A percentile compares a stretch with the other conserved stretches of the same genome.
phyloP scores from a whole-genome alignment of 805 yeast species.

The Starmerella apicola region DNA sequence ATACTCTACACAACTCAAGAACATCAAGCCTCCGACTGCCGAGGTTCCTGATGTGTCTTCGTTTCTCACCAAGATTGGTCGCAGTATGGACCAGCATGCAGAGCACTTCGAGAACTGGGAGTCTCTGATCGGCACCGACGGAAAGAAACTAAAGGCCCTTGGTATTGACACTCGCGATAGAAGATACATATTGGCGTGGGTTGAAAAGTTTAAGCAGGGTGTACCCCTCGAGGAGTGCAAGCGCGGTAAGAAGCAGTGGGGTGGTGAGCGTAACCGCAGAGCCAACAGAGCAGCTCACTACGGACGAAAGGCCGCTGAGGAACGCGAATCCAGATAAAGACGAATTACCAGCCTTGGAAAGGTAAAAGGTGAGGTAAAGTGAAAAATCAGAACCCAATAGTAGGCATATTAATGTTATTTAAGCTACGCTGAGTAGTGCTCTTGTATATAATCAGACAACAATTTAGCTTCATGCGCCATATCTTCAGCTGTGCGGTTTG shows the following conservation, averaged over 20 bases:
- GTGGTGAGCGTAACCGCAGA: slow-evolving; percentile 75
- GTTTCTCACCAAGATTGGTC: slow-evolving; percentile 69
- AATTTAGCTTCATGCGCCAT: slow-evolving; percentile 63
- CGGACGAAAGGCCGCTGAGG: slow-evolving; percentile 26
- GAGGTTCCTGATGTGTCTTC: slow-evolving; percentile 56
- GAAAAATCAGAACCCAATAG: too few species aligned
- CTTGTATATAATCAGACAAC: slow-evolving; percentile 27
- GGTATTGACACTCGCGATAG: slow-evolving; percentile 68
- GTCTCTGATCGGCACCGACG: slow-evolving; percentile 45
- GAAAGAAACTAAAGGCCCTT: slow-evolving; percentile 50
- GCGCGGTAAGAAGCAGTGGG: slow-evolving; percentile 62
- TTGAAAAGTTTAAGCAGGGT: slow-evolving; percentile 50
- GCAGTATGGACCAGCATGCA: slow-evolving; percentile 52
- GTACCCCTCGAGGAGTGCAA: slow-evolving; percentile 44
- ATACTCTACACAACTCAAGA: neutral
- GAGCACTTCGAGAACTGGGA: slow-evolving; percentile 67
- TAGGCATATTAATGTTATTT: neutral
- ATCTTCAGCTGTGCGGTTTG: slow-evolving; percentile 43
- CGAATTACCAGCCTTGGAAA: neutral
- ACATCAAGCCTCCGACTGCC: slow-evolving; percentile 32
- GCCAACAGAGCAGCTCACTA: slow-evolving; percentile 42
- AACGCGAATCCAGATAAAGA: slow-evolving; percentile 10
- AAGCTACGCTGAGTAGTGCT: neutral
- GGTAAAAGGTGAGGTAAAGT: too few species aligned
- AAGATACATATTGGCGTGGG: slow-evolving; percentile 55